Evolutionary conservation across 352 stramenopile species (phyloP).

Genomic region (Aphanomyces invadans): DNA sequence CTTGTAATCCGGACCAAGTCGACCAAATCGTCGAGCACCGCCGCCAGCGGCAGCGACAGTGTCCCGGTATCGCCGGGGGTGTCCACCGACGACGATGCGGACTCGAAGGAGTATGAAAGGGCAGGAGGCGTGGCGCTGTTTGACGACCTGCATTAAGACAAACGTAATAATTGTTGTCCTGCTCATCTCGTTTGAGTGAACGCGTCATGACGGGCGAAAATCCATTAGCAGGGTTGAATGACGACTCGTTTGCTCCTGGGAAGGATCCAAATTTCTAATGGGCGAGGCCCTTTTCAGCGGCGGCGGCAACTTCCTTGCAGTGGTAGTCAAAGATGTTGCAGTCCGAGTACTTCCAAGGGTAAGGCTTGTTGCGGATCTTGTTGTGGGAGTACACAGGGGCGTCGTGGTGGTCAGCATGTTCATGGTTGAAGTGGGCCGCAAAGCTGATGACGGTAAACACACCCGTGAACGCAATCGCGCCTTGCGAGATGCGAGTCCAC

Average conservation of each 20-base stretch:
- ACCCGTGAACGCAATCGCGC: conserved; percentile 58
- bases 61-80: conserved; percentile 11
- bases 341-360: conserved; percentile 68
- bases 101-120: conserved; percentile 16
- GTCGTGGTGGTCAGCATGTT: conserved; percentile 54
- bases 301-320: conserved; percentile 58
- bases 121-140: conserved; percentile 8
- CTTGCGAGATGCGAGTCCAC: conserved; percentile 82
- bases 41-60: background rate
- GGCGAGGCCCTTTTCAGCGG: conserved; percentile 45
- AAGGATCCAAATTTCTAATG: conserved; percentile 2
- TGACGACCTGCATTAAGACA: conserved; percentile 17
- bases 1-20: conserved; percentile 74
- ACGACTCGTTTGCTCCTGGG: background rate
- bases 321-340: conserved; percentile 73
- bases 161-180: too few species aligned
- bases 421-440: conserved; percentile 36
- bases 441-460: conserved; percentile 53
- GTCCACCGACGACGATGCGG: conserved; percentile 1
- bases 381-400: conserved; percentile 66
- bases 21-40: conserved; percentile 20
- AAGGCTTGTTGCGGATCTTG: conserved; percentile 84
- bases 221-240: too few species aligned
- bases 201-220: too few species aligned
- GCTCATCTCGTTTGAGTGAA: too few species aligned